Evolutionary conservation across 1,284 basidiomycete species (phyloP), one percentile per base, ranked within the genome.

Genomic region (Earliella scabrosa): DNA sequence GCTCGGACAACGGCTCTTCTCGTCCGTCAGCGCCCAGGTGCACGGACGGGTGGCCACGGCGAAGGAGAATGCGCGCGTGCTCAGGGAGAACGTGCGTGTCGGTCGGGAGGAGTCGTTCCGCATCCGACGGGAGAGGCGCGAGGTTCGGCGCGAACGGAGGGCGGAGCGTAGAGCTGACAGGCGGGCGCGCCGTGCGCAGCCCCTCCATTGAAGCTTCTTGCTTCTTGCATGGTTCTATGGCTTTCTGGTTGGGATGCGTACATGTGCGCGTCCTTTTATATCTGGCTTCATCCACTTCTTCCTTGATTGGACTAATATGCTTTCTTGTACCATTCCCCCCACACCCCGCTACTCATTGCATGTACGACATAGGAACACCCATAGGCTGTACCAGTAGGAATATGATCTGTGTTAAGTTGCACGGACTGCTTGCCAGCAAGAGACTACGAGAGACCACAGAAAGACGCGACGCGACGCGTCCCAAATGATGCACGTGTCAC

Each of bases 1-100:
- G 54, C 76, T 67, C 47, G 82, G 82, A 16, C 69, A 73, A 53
- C 72, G 73, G 52, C 72, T 79, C 58, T 58, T 82, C 14, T 68
- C 72, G 21, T 70, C 69, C 18, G 73, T 59, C 23, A 29, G 54
- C 36, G 54, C 50, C 40, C 71, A 63, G 48, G 65, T 83, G 50
- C 68, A 63, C 50, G 73, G 68, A 0, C 67, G 75, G 41, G 73
- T 80, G 29, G 67, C 69, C 39, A 59, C 71, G 41, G 86, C 86
- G 40, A 78, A 71, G 71, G 76, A 74, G 64, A 75, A 78, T 54
- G 86, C 85, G 26, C 59, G 59, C 29, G 59, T 55, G 20, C 34
- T 83, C 54, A 77, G 72, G 63, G 71, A 80, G 52, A 70, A 60
- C 14, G 59, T 79, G 50, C 55, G 58, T 26, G 39, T 47, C 23